Percentiles rank a stretch among this genome's conserved stretches.
phyloP scores from a whole-genome alignment of 2,329 filamentous ascomycete genomes.

The Penicillium sp. region DNA sequence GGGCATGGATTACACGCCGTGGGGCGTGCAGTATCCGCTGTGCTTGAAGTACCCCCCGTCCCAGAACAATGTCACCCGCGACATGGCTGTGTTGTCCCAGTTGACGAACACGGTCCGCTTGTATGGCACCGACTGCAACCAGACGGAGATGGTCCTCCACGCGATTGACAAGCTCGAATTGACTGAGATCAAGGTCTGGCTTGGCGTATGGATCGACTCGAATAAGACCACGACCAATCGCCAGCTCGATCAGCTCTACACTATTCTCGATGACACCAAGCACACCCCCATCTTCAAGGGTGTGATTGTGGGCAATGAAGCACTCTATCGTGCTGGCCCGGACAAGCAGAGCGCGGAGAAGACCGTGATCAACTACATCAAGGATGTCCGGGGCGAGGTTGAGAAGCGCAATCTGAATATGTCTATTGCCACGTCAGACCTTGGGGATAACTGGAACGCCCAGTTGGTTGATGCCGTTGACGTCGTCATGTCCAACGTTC shows the following conservation, averaged over 20 bases:
- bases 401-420: constrained; percentile 64
- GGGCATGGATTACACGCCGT: constrained; percentile 90
- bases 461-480: constrained; percentile 69
- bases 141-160: constrained; percentile 88
- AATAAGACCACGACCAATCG: constrained; percentile 80
- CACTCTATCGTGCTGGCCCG: constrained; percentile 52
- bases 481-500: constrained; percentile 93
- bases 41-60: constrained; percentile 74
- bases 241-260: constrained; percentile 80
- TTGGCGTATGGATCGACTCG: constrained; percentile 87
- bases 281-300: constrained; percentile 55
- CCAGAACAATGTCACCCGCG: constrained; percentile 91
- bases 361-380: constrained; percentile 63
- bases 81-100: constrained; percentile 85
- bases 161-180: constrained; percentile 73
- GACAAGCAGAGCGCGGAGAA: constrained; percentile 62
- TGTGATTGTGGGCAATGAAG: constrained; percentile 63
- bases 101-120: constrained; percentile 83
- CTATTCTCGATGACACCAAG: constrained; percentile 62
- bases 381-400: constrained; percentile 69
- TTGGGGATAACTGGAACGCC: constrained; percentile 81
- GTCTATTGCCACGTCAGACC: constrained; percentile 80
- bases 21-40: constrained; percentile 84
- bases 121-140: constrained; percentile 96
- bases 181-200: constrained; percentile 78